phyloP scores from a whole-genome alignment of 2,329 filamentous ascomycete genomes.

The Colletotrichum horii region DNA sequence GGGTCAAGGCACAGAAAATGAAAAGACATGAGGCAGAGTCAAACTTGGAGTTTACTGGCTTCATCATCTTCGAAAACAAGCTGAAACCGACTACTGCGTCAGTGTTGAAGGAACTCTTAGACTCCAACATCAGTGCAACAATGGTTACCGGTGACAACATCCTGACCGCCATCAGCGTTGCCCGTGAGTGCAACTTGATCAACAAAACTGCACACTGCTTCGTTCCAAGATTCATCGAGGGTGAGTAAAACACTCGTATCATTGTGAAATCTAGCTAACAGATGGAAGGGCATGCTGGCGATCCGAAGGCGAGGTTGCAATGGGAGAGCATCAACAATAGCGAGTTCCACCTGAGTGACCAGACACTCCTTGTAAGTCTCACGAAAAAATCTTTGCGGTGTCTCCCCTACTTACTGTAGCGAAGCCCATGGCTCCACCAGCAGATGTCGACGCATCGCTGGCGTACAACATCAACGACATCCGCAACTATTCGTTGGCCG shows the following conservation, averaged over 20 bases:
- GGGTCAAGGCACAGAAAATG: conserved; percentile 96
- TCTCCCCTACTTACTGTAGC: conserved; percentile 4
- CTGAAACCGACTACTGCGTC: conserved; percentile 84
- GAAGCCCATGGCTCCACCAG: conserved; percentile 73
- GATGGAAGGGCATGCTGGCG: conserved; percentile 67
- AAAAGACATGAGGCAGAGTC: conserved; percentile 84
- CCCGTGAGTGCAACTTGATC: conserved; percentile 85
- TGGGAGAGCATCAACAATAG: conserved; percentile 98
- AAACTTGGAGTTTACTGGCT: conserved; percentile 85
- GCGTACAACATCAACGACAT: conserved; percentile 85
- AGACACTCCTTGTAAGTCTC: conserved; percentile 70
- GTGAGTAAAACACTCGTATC: conserved; percentile 38
- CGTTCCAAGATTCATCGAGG: conserved; percentile 84
- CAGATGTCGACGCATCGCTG: conserved; percentile 78
- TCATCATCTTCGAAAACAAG: conserved; percentile 99
- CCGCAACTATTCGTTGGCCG: conserved; percentile 85
- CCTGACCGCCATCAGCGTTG: conserved; percentile 93
- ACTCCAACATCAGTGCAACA: conserved; percentile 84
- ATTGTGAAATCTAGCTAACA: not conserved
- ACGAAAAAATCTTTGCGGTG: not conserved
- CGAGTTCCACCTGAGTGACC: conserved; percentile 76
- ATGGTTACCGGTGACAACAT: conserved; percentile 99
- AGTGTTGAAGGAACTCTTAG: conserved; percentile 80
- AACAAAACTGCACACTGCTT: conserved; percentile 87
- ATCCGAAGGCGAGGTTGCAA: conserved; percentile 73